Conservation (phyloP, 148 eudicot genomes). For the Talinum fruticosum region DNA sequence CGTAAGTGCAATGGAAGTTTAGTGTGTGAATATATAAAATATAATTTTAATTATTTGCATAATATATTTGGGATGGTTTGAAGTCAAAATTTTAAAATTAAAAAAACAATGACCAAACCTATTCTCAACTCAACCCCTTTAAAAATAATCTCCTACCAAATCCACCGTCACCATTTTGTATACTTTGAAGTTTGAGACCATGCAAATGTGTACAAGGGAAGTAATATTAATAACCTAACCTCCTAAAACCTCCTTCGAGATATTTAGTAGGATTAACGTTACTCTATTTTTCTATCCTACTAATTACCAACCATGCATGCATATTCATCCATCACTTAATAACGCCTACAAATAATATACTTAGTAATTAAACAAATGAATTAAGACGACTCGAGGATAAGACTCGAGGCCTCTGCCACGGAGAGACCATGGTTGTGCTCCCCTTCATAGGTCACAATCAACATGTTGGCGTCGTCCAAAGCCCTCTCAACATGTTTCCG, state of each 20-base stretch:
- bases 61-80: too few species aligned
- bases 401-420: conserved; percentile 42
- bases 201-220: conserved; percentile 30
- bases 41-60: too few species aligned
- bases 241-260: conserved; percentile 30
- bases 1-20: too few species aligned
- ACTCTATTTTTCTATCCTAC: background rate
- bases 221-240: conserved; percentile 28
- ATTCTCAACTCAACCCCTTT: background rate
- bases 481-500: conserved; percentile 95
- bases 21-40: too few species aligned
- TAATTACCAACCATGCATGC: conserved; percentile 12
- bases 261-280: conserved; percentile 13
- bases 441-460: conserved; percentile 88
- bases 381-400: conserved; percentile 82
- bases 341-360: background rate
- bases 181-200: background rate
- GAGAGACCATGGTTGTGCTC: conserved; percentile 80
- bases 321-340: conserved; percentile 8
- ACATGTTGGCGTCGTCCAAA: conserved; percentile 75
- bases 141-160: conserved; percentile 30
- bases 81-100: too few species aligned
- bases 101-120: background rate
- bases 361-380: background rate
- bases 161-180: conserved; percentile 20